Evolutionary conservation across 768 basidiomycete genomes (phyloP).

Genomic region (Suillus fuscotomentosus): DNA sequence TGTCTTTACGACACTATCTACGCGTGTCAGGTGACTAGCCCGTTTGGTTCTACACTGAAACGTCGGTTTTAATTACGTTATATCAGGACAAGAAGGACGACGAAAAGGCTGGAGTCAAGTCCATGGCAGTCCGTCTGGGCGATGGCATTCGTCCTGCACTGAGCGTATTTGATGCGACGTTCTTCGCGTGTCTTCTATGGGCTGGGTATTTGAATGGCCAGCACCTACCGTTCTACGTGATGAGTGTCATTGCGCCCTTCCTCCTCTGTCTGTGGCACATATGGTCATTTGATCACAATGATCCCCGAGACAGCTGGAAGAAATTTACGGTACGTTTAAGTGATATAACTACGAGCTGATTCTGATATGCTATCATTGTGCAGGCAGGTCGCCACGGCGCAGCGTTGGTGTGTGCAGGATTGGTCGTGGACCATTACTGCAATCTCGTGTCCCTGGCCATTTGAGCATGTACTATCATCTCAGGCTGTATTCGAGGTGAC

Average conservation of each 20-base stretch:
- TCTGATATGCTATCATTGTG: not conserved
- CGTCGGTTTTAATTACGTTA: constrained; percentile 63
- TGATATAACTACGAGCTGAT: not conserved
- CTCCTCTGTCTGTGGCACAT: not conserved
- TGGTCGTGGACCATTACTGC: not conserved
- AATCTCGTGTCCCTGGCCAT: not conserved
- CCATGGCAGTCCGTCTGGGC: constrained; percentile 74
- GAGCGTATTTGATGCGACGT: constrained; percentile 46
- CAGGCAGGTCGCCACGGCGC: not conserved
- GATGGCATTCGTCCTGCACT: constrained; percentile 57
- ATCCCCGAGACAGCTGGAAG: not conserved
- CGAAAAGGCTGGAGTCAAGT: constrained; percentile 67
- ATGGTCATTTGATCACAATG: not conserved
- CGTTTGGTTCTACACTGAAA: not conserved
- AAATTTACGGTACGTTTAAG: not conserved
- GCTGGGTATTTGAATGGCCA: constrained; percentile 55
- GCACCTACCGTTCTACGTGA: constrained; percentile 24
- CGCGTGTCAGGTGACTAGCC: constrained; percentile 56
- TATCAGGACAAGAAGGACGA: constrained; percentile 80
- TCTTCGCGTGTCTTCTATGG: constrained; percentile 49
- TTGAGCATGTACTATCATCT: not conserved
- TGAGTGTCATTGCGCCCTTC: not conserved
- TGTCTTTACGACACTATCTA: constrained; percentile 57
- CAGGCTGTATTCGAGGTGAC: not conserved
- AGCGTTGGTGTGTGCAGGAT: not conserved